Evolutionary conservation across 805 yeast genomes (phyloP).

Genomic region (Lachancea meyersii): DNA sequence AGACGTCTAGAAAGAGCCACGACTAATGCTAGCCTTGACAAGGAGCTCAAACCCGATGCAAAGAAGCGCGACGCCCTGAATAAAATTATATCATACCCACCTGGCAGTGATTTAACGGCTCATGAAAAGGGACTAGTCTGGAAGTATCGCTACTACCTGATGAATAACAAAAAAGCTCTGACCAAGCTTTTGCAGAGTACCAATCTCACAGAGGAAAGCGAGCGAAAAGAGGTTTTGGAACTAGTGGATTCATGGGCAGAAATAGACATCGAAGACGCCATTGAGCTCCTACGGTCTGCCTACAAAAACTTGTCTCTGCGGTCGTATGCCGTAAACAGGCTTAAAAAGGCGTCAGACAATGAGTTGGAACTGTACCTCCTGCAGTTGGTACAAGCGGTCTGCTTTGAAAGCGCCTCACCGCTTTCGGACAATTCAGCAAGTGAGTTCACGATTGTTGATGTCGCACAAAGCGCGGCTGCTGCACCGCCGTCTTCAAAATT

Average conservation of each 20-base stretch:
- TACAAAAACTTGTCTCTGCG: slow-evolving; percentile 70
- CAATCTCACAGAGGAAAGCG: slow-evolving; percentile 80
- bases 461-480: slow-evolving; percentile 25
- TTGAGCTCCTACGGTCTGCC: slow-evolving; percentile 76
- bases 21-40: slow-evolving; percentile 68
- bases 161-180: slow-evolving; percentile 60
- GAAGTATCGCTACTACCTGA: slow-evolving; percentile 79
- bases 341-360: slow-evolving; percentile 68
- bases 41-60: slow-evolving; percentile 83
- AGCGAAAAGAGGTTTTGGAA: slow-evolving; percentile 71
- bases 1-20: slow-evolving; percentile 80
- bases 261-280: slow-evolving; percentile 75
- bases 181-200: slow-evolving; percentile 83
- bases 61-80: slow-evolving; percentile 68
- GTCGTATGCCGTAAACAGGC: slow-evolving; percentile 80
- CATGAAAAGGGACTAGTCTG: slow-evolving; percentile 83
- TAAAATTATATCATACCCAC: slow-evolving; percentile 66
- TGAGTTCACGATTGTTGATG: slow-evolving; percentile 37
- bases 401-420: slow-evolving; percentile 51
- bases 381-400: slow-evolving; percentile 87
- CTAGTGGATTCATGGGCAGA: slow-evolving; percentile 65
- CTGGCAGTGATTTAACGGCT: slow-evolving; percentile 73
- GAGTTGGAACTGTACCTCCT: slow-evolving; percentile 76
- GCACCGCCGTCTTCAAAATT: slow-evolving; percentile 3
- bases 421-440: slow-evolving; percentile 28